Evolutionary conservation across 1,284 basidiomycete genomes (phyloP), one percentile per base, ranked within the genome.

Genomic region (Amylostereum chailletii): DNA sequence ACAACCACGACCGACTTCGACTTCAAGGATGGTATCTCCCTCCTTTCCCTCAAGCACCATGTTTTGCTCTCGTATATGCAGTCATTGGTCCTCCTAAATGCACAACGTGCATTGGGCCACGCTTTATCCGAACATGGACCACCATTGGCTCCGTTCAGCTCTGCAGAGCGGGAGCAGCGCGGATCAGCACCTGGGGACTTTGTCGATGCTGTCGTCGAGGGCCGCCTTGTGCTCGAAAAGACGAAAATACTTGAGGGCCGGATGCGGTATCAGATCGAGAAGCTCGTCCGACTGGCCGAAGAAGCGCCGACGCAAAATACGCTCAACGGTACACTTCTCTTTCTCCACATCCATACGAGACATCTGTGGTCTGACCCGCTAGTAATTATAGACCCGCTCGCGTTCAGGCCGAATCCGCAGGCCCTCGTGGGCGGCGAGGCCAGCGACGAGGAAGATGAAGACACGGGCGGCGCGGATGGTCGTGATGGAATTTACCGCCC

Each of bases 251-350:
- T 99, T 37, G 94, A 99, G 66, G 76, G 75, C 49, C 84, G 90
- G 60, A 86, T 98, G 76, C 84, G 81, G 53, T 96, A 98, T 65
- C 94, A 98, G 65, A 90, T 98, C 60, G 94, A 97, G 60, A 97
- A 98, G 65, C 79, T 96, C 26, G 77, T 94, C 33, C 77, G 81
- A 50, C 68, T 89, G 3, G 86, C 90, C 0, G 66, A 71, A 34
- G 81, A 84, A 48, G 76, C 34, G 67, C 75, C 2, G 69, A 71
- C n/a, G 71, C 68, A 74, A 41, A 74, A 80, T 48, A 69, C 77
- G 19, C 68, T 77, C 8, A 83, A 92, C 58, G 90, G 90, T 89
- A 59, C 53, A 70, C 59, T 53, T 38, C 19, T 29, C 40, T 30
- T 52, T 33, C 51, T 45, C 40, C 9, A 30, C 37, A 3, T 42